Conservation (phyloP, 1,284 basidiomycete genomes). For the Athelia psychrophila region DNA sequence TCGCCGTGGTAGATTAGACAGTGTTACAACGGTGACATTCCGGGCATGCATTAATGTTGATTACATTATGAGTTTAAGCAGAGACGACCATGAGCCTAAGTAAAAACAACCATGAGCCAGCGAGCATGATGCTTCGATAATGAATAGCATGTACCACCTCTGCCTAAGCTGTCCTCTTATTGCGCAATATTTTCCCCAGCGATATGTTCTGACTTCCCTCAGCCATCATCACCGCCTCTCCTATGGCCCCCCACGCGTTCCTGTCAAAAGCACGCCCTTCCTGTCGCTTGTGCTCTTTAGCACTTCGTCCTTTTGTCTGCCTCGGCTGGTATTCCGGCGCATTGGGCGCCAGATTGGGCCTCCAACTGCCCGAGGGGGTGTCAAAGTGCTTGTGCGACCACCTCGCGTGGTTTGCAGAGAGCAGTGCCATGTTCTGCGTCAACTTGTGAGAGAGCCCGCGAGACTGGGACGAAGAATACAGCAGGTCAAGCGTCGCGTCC, state of each 20-base stretch:
- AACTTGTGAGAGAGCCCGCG: constrained; percentile 60
- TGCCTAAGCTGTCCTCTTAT: constrained; percentile 6
- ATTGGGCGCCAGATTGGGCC: constrained; percentile 32
- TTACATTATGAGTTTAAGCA: no score
- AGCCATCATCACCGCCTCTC: constrained; percentile 49
- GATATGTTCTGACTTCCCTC: constrained; percentile 42
- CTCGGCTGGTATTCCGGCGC: constrained; percentile 18
- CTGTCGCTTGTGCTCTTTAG: constrained; percentile 10
- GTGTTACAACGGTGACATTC: no score
- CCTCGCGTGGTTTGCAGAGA: constrained; percentile 25
- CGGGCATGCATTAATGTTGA: no score
- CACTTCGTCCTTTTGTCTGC: constrained; percentile 12
- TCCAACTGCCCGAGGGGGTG: constrained; percentile 36
- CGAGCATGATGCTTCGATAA: no score
- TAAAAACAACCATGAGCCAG: no score
- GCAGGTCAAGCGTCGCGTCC: constrained; percentile 53
- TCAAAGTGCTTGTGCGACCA: constrained; percentile 21
- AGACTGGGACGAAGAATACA: constrained; percentile 52
- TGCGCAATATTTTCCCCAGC: constrained; percentile 33
- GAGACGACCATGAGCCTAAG: no score
- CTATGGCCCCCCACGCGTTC: constrained; percentile 35
- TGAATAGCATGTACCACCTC: no score
- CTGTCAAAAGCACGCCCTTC: constrained; percentile 21
- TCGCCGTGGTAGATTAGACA: no score
- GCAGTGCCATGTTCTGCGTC: constrained; percentile 46